Evolutionary conservation across 2,329 filamentous ascomycete species (phyloP), one percentile per base, ranked within the genome.

Genomic region (Fusarium sp.): DNA sequence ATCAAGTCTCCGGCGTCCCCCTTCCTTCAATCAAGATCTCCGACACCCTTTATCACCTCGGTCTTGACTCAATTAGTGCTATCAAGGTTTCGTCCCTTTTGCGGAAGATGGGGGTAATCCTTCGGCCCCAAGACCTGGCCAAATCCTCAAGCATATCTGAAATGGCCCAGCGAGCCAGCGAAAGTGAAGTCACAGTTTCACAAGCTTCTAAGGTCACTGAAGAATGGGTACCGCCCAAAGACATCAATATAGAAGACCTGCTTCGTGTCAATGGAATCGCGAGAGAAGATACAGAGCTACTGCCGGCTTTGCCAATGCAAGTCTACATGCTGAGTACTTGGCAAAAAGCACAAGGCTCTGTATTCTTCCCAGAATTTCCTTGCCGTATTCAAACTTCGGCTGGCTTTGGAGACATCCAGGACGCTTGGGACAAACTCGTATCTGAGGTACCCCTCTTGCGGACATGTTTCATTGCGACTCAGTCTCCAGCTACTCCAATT

Each of bases 61-160:
- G 94, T 1, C 86, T 97, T 2, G 94, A 97, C 76, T 97, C 94
- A 0, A 97, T 97, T 76, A 95, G 90, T 66, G 91, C 93, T 3
- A 96, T 97, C 80, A 96, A 96, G 73, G 88, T 94, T 5, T 88
- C 89, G 11, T 86, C 90, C 1, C 81, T 94, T 10, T 80, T 97
- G 6, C 88, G 87, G 40, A 91, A 87, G 68, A 79, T 83, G 40
- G 86, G 83, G 0, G 78, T 97, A 10, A 77, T 80, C 14, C 76
- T 97, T 2, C 84, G 85, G 33, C 91, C 95, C 5, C 89, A 91
- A 40, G 87, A 92, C 37, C 87, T 97, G 72, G 80, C 96, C 4
- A 87, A 82, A 60, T 87, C 89, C 3, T 82, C 84, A 6, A 93
- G 88, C 0, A 83, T 96, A 21, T 74, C 79, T 3, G 84, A 88